Evolutionary conservation across 768 basidiomycete species (phyloP).

Genomic region (Infundibulicybe gibba): DNA sequence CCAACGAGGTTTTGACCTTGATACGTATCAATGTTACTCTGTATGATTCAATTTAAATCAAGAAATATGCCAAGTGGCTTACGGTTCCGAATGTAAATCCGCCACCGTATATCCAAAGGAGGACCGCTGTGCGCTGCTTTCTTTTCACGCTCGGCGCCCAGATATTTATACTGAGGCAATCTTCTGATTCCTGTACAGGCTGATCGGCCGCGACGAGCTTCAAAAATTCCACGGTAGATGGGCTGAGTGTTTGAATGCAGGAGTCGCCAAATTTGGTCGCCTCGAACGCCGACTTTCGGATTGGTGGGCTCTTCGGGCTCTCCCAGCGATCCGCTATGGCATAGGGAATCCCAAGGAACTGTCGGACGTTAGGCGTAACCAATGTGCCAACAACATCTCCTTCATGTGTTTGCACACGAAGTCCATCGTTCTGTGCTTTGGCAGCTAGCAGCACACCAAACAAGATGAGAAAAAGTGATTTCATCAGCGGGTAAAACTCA

Average conservation of each 20-base stretch:
- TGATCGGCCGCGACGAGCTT: constrained; percentile 14
- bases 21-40: constrained; percentile 22
- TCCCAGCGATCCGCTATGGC: constrained; percentile 24
- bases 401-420: too few species aligned
- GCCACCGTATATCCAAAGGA: constrained; percentile 33
- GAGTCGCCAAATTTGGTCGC: constrained; percentile 22
- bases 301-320: constrained; percentile 14
- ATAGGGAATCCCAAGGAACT: constrained; percentile 27
- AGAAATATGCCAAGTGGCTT: constrained; percentile 5
- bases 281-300: constrained; percentile 9
- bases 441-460: too few species aligned
- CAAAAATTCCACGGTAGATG: constrained; percentile 14
- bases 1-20: constrained; percentile 23
- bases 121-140: constrained; percentile 25
- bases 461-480: too few species aligned
- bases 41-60: too few species aligned
- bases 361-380: constrained; percentile 17
- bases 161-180: constrained; percentile 27
- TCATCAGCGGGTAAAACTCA: too few species aligned
- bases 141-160: constrained; percentile 24
- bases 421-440: too few species aligned
- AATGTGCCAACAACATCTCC: too few species aligned
- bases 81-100: constrained; percentile 27
- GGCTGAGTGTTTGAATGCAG: constrained; percentile 17
- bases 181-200: constrained; percentile 20